Evolutionary conservation across 1,284 basidiomycete genomes (phyloP).

Genomic region (Ceratobasidium sp.): DNA sequence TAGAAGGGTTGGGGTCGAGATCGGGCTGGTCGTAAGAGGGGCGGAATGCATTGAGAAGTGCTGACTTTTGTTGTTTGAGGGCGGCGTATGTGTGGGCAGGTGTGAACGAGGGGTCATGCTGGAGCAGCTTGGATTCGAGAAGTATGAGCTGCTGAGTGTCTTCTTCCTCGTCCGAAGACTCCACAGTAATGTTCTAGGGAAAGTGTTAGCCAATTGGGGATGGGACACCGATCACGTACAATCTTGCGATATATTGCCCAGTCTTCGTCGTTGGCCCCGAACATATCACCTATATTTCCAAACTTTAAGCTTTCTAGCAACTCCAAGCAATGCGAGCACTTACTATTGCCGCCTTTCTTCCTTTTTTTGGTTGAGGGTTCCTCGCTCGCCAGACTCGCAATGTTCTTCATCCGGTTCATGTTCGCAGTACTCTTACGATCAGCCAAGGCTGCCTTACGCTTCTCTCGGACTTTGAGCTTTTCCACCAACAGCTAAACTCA

Average conservation of each 20-base stretch:
- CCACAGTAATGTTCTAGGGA: constrained; percentile 74
- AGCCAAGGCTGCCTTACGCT: constrained; percentile 81
- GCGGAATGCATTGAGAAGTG: constrained; percentile 83
- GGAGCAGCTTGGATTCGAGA: constrained; percentile 83
- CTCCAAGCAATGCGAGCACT: constrained; percentile 47
- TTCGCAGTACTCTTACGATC: constrained; percentile 95
- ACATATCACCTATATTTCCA: constrained; percentile 77
- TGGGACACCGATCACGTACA: constrained; percentile 56
- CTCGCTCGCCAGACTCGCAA: constrained; percentile 88
- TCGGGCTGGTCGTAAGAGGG: constrained; percentile 69
- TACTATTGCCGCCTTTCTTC: constrained; percentile 77
- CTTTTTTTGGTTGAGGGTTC: constrained; percentile 76
- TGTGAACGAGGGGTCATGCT: constrained; percentile 85
- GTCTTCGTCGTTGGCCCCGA: constrained; percentile 94
- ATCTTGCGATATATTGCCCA: constrained; percentile 99
- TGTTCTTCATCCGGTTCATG: constrained; percentile 97
- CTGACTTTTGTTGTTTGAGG: constrained; percentile 75
- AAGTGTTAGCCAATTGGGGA: neutral
- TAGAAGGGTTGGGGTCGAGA: constrained; percentile 52
- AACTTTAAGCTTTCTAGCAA: neutral
- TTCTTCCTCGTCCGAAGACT: constrained; percentile 96
- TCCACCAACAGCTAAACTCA: constrained; percentile 71
- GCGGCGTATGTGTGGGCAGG: constrained; percentile 82
- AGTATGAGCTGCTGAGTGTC: constrained; percentile 74
- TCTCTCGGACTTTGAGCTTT: constrained; percentile 84